Conservation (phyloP, 192 early-diverging fungal species). For the Linnemannia hyalina region DNA sequence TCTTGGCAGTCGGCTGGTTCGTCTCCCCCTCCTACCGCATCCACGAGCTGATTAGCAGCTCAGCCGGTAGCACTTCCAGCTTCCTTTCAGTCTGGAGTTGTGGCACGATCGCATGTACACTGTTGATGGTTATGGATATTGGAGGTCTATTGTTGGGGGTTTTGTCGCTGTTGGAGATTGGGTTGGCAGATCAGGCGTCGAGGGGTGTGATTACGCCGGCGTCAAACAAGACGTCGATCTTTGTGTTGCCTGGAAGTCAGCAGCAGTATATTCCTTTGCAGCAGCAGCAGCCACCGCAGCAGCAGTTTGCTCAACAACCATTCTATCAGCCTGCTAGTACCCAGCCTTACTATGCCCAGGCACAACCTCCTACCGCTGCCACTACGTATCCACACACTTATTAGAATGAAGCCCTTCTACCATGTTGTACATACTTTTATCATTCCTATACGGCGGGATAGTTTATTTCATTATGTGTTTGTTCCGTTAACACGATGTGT, state of each 20-base stretch:
- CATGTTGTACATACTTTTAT: not conserved
- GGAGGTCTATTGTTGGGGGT: not conserved
- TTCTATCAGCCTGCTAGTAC: not conserved
- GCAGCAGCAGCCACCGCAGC: slow-evolving; percentile 10
- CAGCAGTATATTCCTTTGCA: slow-evolving; percentile 36
- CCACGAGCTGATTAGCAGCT: not conserved
- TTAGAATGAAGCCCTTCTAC: not conserved
- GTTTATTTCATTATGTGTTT: not conserved
- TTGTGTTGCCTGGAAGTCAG: not conserved
- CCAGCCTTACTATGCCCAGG: slow-evolving; percentile 6
- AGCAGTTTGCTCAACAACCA: not conserved
- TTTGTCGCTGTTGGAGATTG: not conserved
- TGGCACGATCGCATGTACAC: not conserved
- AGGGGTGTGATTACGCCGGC: not conserved
- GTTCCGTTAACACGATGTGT: too few relatives aligned
- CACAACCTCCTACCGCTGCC: not conserved
- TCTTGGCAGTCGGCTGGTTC: slow-evolving; percentile 18
- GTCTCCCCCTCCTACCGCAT: slow-evolving; percentile 19
- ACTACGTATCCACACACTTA: not conserved
- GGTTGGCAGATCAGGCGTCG: not conserved
- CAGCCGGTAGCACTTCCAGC: not conserved
- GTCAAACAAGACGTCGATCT: slow-evolving; percentile 3
- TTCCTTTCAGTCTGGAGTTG: slow-evolving; percentile 5
- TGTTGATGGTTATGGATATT: not conserved
- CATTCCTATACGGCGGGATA: not conserved